Conservation (phyloP, 345 rosid genomes). For the Crucihimalaya himalaica region DNA sequence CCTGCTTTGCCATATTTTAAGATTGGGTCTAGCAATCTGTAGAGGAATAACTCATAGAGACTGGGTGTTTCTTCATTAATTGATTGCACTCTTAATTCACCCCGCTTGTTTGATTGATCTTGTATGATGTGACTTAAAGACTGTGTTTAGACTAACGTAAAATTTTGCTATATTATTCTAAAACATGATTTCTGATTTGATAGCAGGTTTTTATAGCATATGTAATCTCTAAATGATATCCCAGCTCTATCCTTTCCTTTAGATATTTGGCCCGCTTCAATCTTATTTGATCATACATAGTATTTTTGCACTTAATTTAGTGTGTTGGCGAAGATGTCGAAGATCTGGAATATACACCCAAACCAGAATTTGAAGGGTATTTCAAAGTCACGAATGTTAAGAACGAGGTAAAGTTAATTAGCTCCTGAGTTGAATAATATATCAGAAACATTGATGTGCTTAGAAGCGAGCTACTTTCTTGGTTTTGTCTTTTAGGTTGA, state of each 20-base stretch:
- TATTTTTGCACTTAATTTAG: conserved; percentile 46
- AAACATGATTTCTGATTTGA: conserved; percentile 10
- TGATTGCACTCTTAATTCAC: conserved; percentile 8
- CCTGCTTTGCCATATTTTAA: conserved; percentile 14
- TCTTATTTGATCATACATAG: conserved; percentile 27
- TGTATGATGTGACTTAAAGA: neutral
- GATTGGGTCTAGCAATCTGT: conserved; percentile 7
- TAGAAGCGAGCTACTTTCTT: conserved; percentile 19
- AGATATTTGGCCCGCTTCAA: neutral
- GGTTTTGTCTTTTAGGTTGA: conserved; percentile 61
- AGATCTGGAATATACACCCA: conserved; percentile 93
- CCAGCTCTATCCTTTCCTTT: conserved; percentile 10
- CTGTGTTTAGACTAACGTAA: conserved; percentile 1
- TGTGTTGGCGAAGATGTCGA: conserved; percentile 94
- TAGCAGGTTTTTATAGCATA: neutral
- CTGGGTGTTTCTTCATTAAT: neutral
- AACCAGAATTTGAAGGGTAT: conserved; percentile 91
- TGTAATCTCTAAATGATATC: conserved; percentile 22
- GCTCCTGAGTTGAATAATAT: conserved; percentile 21
- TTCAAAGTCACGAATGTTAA: conserved; percentile 82
- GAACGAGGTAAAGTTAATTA: conserved; percentile 60
- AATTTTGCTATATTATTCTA: neutral
- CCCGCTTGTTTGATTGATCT: neutral
- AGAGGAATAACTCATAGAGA: conserved; percentile 4
- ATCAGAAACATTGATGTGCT: conserved; percentile 13